These are phyloP conservation scores for Yamadazyma trypodendri DNA, from an alignment of 1,139 yeast genomes.

Conservation along the genomic window DNA sequence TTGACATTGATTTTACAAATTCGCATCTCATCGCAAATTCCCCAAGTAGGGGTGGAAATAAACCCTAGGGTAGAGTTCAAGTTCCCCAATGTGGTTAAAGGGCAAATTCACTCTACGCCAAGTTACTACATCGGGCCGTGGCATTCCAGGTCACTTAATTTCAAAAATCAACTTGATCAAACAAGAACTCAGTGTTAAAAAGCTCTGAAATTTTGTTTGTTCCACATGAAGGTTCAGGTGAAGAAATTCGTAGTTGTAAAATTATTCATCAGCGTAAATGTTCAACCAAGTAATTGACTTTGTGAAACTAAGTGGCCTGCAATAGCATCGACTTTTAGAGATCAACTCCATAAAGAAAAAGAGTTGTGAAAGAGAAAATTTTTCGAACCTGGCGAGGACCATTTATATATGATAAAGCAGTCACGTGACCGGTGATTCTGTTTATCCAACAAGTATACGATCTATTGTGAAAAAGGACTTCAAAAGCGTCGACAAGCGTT, in stretches of 20 bases:
- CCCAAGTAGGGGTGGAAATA: too few species aligned
- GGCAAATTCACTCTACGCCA: too few species aligned
- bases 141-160: constrained; percentile 3
- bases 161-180: constrained; percentile 1
- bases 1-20: constrained; percentile 1
- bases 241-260: constrained; percentile 58
- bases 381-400: background rate
- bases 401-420: background rate
- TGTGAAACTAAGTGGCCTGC: constrained; percentile 4
- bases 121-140: background rate
- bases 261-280: constrained; percentile 37
- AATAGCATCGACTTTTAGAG: background rate
- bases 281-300: constrained; percentile 3
- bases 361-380: constrained; percentile 4
- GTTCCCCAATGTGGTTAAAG: too few species aligned
- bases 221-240: constrained; percentile 63
- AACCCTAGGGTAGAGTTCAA: too few species aligned
- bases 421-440: background rate
- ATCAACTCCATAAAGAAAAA: background rate
- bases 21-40: constrained; percentile 2
- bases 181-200: constrained; percentile 57
- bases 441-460: too few species aligned
- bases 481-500: too few species aligned
- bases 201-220: constrained; percentile 57
- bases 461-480: too few species aligned